phyloP scores from a whole-genome alignment of 441 rosid genomes.

The Syzygium malaccense region DNA sequence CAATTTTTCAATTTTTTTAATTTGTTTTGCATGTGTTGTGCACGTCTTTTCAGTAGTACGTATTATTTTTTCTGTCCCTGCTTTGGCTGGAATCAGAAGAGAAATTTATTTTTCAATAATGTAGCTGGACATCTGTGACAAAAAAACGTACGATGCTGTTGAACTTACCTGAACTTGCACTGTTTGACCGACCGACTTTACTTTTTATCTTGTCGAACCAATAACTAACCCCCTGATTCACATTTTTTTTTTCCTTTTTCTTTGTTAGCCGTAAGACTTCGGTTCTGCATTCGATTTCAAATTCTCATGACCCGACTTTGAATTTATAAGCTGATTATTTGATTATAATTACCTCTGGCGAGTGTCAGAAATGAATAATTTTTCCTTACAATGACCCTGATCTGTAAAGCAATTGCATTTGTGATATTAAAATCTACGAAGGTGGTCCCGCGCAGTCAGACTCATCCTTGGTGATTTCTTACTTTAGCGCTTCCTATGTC shows the following conservation, averaged over 20 bases:
- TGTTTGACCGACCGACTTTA: constrained; percentile 11
- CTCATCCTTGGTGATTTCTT: not conserved
- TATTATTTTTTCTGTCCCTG: not conserved
- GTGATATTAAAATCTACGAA: not conserved
- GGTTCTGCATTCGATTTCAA: not conserved
- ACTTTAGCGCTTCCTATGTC: too few relatives aligned
- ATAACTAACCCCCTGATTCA: not conserved
- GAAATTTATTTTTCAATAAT: not conserved
- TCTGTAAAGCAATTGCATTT: not conserved
- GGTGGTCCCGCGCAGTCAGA: not conserved
- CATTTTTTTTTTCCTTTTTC: not conserved
- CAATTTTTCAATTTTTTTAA: too few relatives aligned
- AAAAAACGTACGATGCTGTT: constrained; percentile 1
- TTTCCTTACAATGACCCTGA: not conserved
- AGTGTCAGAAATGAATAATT: not conserved
- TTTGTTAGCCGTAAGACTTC: not conserved
- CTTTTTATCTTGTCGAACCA: constrained; percentile 16
- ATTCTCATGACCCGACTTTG: not conserved
- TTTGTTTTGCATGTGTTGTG: not conserved
- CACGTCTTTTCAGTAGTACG: not conserved
- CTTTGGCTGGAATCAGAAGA: not conserved
- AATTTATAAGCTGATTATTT: not conserved
- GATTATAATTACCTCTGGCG: not conserved
- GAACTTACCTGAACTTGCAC: constrained; percentile 9
- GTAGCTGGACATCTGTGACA: not conserved